Evolutionary conservation across 805 yeast genomes (phyloP).

Genomic region (Pichia cabralensis): DNA sequence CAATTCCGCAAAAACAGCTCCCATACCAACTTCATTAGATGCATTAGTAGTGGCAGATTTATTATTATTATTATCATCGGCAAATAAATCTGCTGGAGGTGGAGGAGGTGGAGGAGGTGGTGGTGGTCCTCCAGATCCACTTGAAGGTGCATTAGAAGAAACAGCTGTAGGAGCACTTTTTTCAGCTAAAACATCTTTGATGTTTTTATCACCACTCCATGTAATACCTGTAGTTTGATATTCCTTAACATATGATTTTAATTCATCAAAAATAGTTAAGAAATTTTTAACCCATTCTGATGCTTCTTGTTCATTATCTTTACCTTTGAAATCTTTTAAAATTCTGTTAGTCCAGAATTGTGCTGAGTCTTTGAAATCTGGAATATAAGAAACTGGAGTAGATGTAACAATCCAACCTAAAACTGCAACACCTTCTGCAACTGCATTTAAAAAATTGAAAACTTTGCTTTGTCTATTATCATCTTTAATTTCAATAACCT

Average conservation of each 20-base stretch:
- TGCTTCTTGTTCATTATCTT: constrained; percentile 27
- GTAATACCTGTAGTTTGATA: constrained; percentile 76
- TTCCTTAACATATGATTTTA: constrained; percentile 66
- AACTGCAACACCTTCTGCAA: constrained; percentile 84
- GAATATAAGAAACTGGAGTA: constrained; percentile 65
- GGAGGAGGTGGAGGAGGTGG: constrained; percentile 65
- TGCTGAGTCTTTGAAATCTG: constrained; percentile 83
- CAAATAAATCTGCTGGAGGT: constrained; percentile 70
- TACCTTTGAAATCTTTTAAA: constrained; percentile 71
- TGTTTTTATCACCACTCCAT: constrained; percentile 62
- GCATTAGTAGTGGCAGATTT: background rate
- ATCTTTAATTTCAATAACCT: constrained; percentile 61
- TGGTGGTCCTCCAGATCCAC: constrained; percentile 28
- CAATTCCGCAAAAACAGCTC: constrained; percentile 86
- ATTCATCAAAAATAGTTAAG: constrained; percentile 52
- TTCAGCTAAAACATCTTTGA: constrained; percentile 38
- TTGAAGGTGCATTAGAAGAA: constrained; percentile 15
- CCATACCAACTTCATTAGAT: constrained; percentile 39
- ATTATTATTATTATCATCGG: constrained; percentile 19
- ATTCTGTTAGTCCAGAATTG: constrained; percentile 92
- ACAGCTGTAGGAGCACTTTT: constrained; percentile 1
- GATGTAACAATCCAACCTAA: constrained; percentile 81
- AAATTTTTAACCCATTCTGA: constrained; percentile 75
- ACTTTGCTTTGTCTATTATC: constrained; percentile 56
- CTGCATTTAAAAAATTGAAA: constrained; percentile 66